Evolutionary conservation across 2,329 filamentous ascomycete genomes (phyloP).

Genomic region (Colletotrichum tropicale): DNA sequence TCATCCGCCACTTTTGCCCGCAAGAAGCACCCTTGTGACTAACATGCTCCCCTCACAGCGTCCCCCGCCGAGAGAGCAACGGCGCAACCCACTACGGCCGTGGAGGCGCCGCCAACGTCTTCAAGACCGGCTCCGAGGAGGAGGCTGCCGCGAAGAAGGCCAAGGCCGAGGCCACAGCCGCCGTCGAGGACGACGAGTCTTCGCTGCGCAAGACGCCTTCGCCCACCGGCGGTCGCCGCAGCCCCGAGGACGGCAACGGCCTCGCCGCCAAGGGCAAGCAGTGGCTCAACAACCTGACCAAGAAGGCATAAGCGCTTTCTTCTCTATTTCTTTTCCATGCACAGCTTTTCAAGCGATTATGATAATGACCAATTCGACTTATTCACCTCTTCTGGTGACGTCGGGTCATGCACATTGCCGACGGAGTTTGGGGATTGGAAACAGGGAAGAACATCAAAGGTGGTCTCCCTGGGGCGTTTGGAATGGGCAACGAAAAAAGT

Average conservation of each 20-base stretch:
- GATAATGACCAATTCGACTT: neutral
- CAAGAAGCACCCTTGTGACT: neutral
- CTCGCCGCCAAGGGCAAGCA: conserved; percentile 51
- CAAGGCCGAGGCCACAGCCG: conserved; percentile 29
- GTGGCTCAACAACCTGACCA: conserved; percentile 55
- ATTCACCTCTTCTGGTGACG: neutral
- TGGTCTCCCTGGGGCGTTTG: neutral
- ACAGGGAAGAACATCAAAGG: neutral
- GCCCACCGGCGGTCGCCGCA: conserved; percentile 8
- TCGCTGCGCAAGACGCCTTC: conserved; percentile 22
- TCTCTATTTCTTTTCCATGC: neutral
- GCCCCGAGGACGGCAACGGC: conserved; percentile 24
- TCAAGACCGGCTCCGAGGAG: conserved; percentile 51
- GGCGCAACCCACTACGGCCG: conserved; percentile 71
- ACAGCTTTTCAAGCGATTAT: neutral
- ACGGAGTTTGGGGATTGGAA: neutral
- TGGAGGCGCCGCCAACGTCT: conserved; percentile 77
- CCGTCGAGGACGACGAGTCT: conserved; percentile 33
- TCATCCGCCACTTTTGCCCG: neutral
- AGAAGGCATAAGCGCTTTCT: conserved; percentile 40
- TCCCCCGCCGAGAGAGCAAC: conserved; percentile 60
- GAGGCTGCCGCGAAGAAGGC: conserved; percentile 32
- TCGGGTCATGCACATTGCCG: neutral
- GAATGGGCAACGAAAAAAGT: conserved; percentile 1
- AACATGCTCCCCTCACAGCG: conserved; percentile 36